Evolutionary conservation across 2,329 filamentous ascomycete genomes (phyloP).

Genomic region (Xylariaceae sp.): DNA sequence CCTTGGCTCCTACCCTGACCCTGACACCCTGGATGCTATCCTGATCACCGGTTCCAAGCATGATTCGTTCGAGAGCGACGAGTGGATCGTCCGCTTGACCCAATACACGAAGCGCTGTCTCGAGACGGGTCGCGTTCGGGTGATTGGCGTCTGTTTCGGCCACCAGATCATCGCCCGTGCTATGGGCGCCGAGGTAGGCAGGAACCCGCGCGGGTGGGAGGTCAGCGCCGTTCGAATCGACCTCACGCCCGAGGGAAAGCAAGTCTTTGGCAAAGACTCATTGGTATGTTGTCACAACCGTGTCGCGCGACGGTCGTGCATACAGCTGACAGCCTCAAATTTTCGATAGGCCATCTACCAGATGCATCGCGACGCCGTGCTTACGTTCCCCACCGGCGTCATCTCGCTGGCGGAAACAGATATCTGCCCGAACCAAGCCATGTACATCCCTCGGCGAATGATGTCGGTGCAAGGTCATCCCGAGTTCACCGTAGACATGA

Average conservation of each 20-base stretch:
- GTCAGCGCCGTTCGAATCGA: slow-evolving; percentile 67
- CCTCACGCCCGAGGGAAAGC: slow-evolving; percentile 65
- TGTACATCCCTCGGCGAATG: slow-evolving; percentile 63
- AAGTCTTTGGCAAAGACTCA: slow-evolving; percentile 65
- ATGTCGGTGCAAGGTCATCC: slow-evolving; percentile 85
- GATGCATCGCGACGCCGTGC: slow-evolving; percentile 80
- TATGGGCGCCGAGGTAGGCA: slow-evolving; percentile 61
- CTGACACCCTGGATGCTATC: slow-evolving; percentile 75
- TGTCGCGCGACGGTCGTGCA: not conserved
- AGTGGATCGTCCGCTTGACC: slow-evolving; percentile 74
- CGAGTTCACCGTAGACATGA: slow-evolving; percentile 72
- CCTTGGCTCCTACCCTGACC: slow-evolving; percentile 62
- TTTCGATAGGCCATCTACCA: slow-evolving; percentile 64
- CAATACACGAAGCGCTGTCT: slow-evolving; percentile 61
- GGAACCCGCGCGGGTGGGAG: slow-evolving; percentile 73
- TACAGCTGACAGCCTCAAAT: slow-evolving; percentile 6
- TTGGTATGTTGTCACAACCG: slow-evolving; percentile 40
- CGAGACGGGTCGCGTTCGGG: slow-evolving; percentile 56
- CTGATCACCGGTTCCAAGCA: slow-evolving; percentile 74
- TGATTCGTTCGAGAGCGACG: slow-evolving; percentile 68
- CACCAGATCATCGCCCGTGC: slow-evolving; percentile 81
- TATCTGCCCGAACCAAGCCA: slow-evolving; percentile 71
- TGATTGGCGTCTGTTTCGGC: slow-evolving; percentile 84
- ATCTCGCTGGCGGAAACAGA: slow-evolving; percentile 61
- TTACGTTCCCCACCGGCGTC: slow-evolving; percentile 57